Evolutionary conservation across 352 stramenopile species (phyloP), one percentile per base, ranked within the genome.

Genomic region (Thraustochytrium sp.): DNA sequence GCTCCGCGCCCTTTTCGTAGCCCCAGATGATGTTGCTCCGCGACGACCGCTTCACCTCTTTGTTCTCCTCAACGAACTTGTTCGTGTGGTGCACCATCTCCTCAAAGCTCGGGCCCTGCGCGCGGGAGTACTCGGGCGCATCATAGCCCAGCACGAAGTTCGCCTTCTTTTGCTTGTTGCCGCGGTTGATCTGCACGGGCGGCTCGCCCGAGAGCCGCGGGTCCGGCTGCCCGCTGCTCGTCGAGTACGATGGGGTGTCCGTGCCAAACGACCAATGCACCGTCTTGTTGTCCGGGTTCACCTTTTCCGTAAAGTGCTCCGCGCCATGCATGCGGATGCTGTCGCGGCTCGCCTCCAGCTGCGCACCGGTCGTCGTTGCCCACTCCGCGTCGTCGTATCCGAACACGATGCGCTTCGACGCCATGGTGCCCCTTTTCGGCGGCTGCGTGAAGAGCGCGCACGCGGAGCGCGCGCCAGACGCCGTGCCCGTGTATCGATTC

Each of bases 221-320:
- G 31, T 80, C 68, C 44, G 68, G 68, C 48, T 75, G 44, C n/a
- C 31, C 53, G 34, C 63, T 80, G 68, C 68, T 80, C 13, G 68
- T 80, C 2, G 31, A n/a, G 34, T 80, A 80, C 26, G 9, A 16
- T 42, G 34, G 18, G 18, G 4, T 13, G 8, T 80, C 68, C 1
- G 31, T 80, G 51, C 68, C 68, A 42, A 80, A 51, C 13, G 37
- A 23, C 68, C 68, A 80, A 31, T 80, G 68, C 48, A 80, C 68
- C 5, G 68, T 80, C 34, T 80, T 80, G 68, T 80, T 80, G 46
- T 80, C 68, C 38, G 48, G 48, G 34, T 80, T 80, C 5, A 80
- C 68, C 26, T 53, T 36, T 42, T 80, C 68, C 37, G 31, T 61
- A 34, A 80, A 80, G 34, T 80, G 68, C 4, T 64, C 51, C 13